phyloP scores from a whole-genome alignment of 257 asterid genomes.

The Solanum chilense region DNA sequence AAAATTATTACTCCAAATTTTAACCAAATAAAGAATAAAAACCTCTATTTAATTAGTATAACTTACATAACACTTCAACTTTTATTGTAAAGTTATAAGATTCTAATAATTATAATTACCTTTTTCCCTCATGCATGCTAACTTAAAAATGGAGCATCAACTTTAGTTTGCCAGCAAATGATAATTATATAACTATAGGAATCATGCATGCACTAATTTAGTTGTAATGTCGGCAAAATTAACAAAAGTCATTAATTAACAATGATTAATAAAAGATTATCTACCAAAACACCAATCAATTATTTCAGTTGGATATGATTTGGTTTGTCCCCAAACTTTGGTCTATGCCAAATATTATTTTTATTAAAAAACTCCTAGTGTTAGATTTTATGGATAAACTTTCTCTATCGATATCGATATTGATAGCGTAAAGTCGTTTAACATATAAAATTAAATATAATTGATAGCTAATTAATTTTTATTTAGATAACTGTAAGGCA shows the following conservation, averaged over 20 bases:
- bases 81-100: background rate
- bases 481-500: too few relatives aligned
- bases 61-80: background rate
- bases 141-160: background rate
- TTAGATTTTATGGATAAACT: background rate
- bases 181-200: background rate
- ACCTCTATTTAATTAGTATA: background rate
- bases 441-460: too few relatives aligned
- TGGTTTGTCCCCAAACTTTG: background rate
- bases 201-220: background rate
- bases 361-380: too few relatives aligned
- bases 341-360: background rate
- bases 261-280: background rate
- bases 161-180: background rate
- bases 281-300: background rate
- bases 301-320: background rate
- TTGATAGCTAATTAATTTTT: too few relatives aligned
- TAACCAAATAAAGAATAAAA: background rate
- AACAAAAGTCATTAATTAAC: background rate
- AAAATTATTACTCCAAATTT: background rate
- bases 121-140: background rate
- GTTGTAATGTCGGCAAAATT: background rate
- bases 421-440: background rate
- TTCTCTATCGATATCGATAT: too few relatives aligned
- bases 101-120: background rate